phyloP scores from a whole-genome alignment of 208 protist genomes.

The Leptomonas seymouri region DNA sequence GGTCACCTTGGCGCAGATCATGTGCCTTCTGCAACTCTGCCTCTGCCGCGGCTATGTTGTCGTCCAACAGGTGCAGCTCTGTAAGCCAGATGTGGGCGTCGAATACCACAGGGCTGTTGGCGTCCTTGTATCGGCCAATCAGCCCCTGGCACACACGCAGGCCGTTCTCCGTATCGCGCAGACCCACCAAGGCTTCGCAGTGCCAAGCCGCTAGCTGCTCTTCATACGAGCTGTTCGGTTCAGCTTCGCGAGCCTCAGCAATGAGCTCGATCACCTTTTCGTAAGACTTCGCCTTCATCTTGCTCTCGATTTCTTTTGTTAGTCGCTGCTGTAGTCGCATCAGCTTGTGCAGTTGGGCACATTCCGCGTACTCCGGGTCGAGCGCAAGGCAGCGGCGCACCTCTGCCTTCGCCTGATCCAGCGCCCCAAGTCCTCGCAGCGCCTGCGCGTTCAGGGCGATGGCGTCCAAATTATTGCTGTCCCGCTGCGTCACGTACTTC shows the following conservation, averaged over 20 bases:
- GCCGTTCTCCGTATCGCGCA: conserved; percentile 62
- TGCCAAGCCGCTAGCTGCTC: conserved; percentile 78
- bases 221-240: conserved; percentile 58
- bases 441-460: conserved; percentile 74
- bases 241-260: conserved; percentile 41
- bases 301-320: conserved; percentile 32
- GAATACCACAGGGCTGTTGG: conserved; percentile 43
- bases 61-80: conserved; percentile 84
- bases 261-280: conserved; percentile 51
- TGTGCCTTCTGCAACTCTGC: conserved; percentile 48
- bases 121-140: conserved; percentile 40
- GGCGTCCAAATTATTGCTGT: conserved; percentile 74
- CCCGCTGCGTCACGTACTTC: conserved; percentile 66
- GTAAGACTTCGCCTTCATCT: conserved; percentile 55
- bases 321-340: conserved; percentile 72
- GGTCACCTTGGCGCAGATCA: conserved; percentile 32
- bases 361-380: conserved; percentile 84
- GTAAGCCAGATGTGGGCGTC: conserved; percentile 63
- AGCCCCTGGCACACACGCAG: conserved; percentile 50
- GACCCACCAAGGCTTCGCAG: conserved; percentile 70
- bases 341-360: conserved; percentile 64
- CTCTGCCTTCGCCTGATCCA: conserved; percentile 70
- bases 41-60: conserved; percentile 69
- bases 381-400: conserved; percentile 79
- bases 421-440: conserved; percentile 69